Base-by-base conservation (phyloP, 805 yeast genomes). In the Nematodospora valgi region DNA sequence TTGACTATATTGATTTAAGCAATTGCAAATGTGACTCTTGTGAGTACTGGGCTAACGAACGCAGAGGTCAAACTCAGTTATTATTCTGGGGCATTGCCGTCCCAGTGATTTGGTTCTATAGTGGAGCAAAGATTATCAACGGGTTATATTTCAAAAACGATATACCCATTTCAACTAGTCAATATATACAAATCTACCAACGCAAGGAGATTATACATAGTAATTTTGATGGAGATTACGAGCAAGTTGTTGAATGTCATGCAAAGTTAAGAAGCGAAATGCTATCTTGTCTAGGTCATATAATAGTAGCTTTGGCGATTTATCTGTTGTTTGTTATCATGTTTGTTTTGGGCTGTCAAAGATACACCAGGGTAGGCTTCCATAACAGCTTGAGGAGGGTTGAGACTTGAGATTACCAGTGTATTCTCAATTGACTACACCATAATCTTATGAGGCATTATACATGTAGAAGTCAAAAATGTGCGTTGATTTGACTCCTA, bases 41-140 rank as follows among this genome's bases (percentile, higher is more conserved):
- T 23, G 22, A 28, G 12, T 18, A 8, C 15, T 38, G 41, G 41
- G n/a, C 10, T 11, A 24, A n/a, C 4, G 17, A 16, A 19, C 19
- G 24, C 14, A 26, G 5, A 26, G 7, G 17, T 22, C 13, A 35
- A 27, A 15, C 22, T 11, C 6, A 23, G 14, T 4, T 41, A 36
- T 6, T 55, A n/a, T 19, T 43, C 18, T 38, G 38, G 29, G 58
- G 59, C 2, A 3, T 40, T 1, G 4, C 48, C 8, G 34, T 46
- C 20, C 61, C 59, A 12, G 27, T 38, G 3, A 7, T 50, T n/a
- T 54, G 61, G 59, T 2, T 48, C 0, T 34, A 28, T 13, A 40
- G 39, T 27, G 22, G 47, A 5, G 30, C 27, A 1, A 21, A 34
- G 2, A 32, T 49, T 2, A 8, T 39, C 3, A 40, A 25, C 20